These are phyloP conservation scores for Cytospora chrysosperma DNA, from an alignment of 2,329 filamentous ascomycete genomes.

Conservation along the genomic window DNA sequence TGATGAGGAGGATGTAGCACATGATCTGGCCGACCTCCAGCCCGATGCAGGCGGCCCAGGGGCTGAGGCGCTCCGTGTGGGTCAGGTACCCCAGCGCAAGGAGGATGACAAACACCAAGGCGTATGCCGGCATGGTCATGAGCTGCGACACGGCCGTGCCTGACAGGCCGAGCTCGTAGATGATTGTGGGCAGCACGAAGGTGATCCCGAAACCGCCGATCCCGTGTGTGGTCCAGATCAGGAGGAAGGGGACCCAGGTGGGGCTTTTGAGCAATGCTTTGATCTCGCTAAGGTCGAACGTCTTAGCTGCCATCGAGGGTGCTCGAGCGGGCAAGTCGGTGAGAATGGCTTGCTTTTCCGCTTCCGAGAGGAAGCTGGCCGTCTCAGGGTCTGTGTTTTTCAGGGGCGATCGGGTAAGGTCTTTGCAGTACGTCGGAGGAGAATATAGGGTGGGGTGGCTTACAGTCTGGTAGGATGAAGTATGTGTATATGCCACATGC, in stretches of 20 bases:
- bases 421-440: neutral
- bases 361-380: slow-evolving; percentile 27
- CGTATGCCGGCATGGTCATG: slow-evolving; percentile 30
- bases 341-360: slow-evolving; percentile 26
- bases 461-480: slow-evolving; percentile 30
- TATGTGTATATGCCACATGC: slow-evolving; percentile 29
- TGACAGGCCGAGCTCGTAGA: slow-evolving; percentile 32
- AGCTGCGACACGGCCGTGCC: slow-evolving; percentile 31
- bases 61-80: slow-evolving; percentile 27
- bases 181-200: slow-evolving; percentile 31
- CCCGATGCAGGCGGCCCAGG: slow-evolving; percentile 29
- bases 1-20: slow-evolving; percentile 41
- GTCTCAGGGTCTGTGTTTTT: slow-evolving; percentile 28
- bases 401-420: neutral
- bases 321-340: slow-evolving; percentile 29
- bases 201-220: slow-evolving; percentile 33
- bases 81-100: slow-evolving; percentile 28
- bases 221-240: slow-evolving; percentile 32
- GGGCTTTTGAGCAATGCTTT: slow-evolving; percentile 27
- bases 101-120: slow-evolving; percentile 30
- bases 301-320: slow-evolving; percentile 28
- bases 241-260: slow-evolving; percentile 29
- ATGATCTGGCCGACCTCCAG: slow-evolving; percentile 37
- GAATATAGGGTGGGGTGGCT: neutral
- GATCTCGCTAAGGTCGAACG: slow-evolving; percentile 26